Base-by-base conservation (phyloP, 176 grass and related monocot species). In the Pharus latifolius region DNA sequence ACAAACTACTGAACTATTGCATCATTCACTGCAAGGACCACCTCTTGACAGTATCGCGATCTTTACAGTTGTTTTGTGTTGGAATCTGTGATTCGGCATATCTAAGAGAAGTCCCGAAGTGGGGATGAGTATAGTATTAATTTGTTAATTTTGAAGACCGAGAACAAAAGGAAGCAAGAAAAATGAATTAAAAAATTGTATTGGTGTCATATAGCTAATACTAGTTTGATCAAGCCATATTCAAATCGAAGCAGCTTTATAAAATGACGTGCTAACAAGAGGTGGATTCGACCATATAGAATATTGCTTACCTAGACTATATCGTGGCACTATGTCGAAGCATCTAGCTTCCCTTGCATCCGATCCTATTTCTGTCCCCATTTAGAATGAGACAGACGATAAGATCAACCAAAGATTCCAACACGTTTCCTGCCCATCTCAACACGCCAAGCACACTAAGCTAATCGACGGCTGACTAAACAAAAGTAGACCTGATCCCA, bases 351-450 rank as follows among this genome's bases (percentile, higher is more conserved):
- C 10, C 28, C 52, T 29, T 25, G 15, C 48, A 55, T 28, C 82
- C 29, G 3, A n/a, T n/a, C 53, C 5, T 62, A 55, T 54, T 10
- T 25, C 13, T 3, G 15, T n/a, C 40, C 1, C 1, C 10, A 37
- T 40, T 31, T 26, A 62, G 47, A 75, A 80, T 31, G 22, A 9
- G 9, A 34, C 46, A 45, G 12, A 26, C 69, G n/a, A 53, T 64
- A 56, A 58, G 66, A 26, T 84, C 74, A 78, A 62, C 46, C 29
- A 29, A 28, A 47, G 14, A 41, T 30, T 53, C 63, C 82, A 25
- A 35, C 46, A 69, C 54, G 75, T 28, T 23, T 26, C 28, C 20
- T 72, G 40, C 40, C 49, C 22, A 49, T 17, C 60, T 10, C 35
- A 54, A 37, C 67, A 72, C 78, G 78, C 55, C 59, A 25, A n/a